Evolutionary conservation across 129 eudicot species (phyloP).

Genomic region (Saussurea involucrata): DNA sequence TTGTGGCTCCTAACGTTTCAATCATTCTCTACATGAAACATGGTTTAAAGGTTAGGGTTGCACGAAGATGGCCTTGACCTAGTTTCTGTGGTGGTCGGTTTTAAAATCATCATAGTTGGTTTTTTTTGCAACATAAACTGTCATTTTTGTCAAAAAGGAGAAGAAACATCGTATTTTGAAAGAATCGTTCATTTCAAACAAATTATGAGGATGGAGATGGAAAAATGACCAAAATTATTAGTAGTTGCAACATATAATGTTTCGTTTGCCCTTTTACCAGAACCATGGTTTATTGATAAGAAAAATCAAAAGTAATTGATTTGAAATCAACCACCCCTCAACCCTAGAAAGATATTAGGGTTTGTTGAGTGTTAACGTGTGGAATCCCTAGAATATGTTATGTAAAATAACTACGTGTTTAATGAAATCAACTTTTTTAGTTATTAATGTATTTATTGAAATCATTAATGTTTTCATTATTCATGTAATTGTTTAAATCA

Average conservation of each 20-base stretch:
- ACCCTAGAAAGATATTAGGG: not conserved
- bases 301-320: not conserved
- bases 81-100: not conserved
- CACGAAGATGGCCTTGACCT: conserved; percentile 35
- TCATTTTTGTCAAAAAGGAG: not conserved
- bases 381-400: not conserved
- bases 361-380: not conserved
- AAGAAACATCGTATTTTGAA: too few relatives aligned
- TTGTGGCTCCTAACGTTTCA: conserved; percentile 51
- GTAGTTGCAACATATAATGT: not conserved
- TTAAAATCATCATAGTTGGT: not conserved
- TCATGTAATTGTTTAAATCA: too few relatives aligned
- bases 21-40: conserved; percentile 62
- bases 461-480: too few relatives aligned
- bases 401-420: not conserved
- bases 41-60: conserved; percentile 57
- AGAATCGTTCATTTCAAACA: too few relatives aligned
- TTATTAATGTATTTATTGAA: not conserved
- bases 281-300: not conserved
- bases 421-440: not conserved
- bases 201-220: not conserved
- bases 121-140: not conserved
- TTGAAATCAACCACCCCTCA: not conserved
- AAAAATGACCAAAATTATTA: not conserved
- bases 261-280: too few relatives aligned